These are phyloP conservation scores for Moniliella sp. DNA, from an alignment of 1,284 basidiomycete genomes.

Conservation along the genomic window DNA sequence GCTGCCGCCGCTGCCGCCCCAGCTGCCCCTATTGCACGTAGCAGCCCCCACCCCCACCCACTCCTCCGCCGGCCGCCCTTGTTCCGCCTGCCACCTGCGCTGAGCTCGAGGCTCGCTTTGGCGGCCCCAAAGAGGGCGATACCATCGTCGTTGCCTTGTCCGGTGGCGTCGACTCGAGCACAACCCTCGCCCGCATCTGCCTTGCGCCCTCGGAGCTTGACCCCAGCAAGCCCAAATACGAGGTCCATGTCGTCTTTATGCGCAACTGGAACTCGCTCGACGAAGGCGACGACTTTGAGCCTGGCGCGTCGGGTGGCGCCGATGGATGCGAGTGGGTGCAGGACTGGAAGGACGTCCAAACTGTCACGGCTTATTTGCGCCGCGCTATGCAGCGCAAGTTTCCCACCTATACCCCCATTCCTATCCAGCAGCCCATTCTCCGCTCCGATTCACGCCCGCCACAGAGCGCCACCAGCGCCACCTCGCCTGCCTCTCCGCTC, in stretches of 20 bases:
- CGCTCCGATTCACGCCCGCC: no score
- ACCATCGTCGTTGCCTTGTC: background rate
- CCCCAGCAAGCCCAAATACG: background rate
- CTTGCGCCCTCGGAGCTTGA: background rate
- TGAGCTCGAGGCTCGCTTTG: background rate
- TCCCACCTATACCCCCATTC: no score
- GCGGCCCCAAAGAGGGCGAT: background rate
- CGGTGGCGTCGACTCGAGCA: background rate
- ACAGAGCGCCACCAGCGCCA: no score
- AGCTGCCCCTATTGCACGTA: no score
- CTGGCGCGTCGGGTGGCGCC: constrained; percentile 28
- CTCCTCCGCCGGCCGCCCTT: no score
- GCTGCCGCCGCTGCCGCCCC: no score
- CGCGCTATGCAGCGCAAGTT: no score
- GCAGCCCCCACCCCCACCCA: no score
- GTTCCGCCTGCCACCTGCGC: no score
- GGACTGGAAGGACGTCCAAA: constrained; percentile 73
- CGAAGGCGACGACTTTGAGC: constrained; percentile 42
- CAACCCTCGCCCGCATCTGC: no score
- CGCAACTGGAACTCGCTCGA: constrained; percentile 15
- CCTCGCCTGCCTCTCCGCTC: no score
- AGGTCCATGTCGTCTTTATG: background rate
- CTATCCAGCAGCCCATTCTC: no score
- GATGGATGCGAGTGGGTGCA: constrained; percentile 75
- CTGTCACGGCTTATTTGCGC: constrained; percentile 49